Base-by-base conservation (phyloP, 371 early-diverging fungal species). In the Sporodiniella umbellata region DNA sequence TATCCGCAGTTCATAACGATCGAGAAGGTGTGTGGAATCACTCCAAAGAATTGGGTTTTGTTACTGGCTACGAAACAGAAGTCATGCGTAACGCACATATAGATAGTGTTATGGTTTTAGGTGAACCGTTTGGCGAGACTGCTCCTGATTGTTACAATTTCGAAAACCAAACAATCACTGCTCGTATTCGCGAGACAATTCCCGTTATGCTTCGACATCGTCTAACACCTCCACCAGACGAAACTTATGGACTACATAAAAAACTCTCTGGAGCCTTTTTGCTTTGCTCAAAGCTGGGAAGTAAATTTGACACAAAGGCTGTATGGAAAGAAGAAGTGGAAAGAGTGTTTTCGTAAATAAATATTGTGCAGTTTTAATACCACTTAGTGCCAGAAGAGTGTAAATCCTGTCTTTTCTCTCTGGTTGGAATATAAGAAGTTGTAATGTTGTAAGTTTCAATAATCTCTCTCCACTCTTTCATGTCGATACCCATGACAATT, bases 191-290 rank as follows among this genome's bases (percentile, higher is more conserved):
- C 37, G 84, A 85, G 22, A 83, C 87, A 11, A 95, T 98, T 49
- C 98, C 98, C 6, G 83, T 89, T 12, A 98, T 98, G 96, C 79
- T 98, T 45, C 79, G 86, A 39, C 87, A 96, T 53, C 75, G 98
- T 25, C 62, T 98, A 45, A 95, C 94, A 4, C 98, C 98, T 5
- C 98, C 98, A 14, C 98, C 98, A 5, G 97, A 96, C 52, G 97
- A 94, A 61, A 92, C 93, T 1, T 97, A 97, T 65, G 90, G 94
- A 14, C 74, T 97, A 59, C 98, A 98, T 57, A 81, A 98, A 44
- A 97, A 96, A 61, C 75, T 98, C 18, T 90, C 91, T 6, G 98
- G 98, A 1, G 92, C 90, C 0, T 97, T 94, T 60, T 68, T 98
- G 67, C 72, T 97, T 21, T 98, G 98, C 62, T 79, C 91, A 21